Evolutionary conservation across 768 basidiomycete genomes (phyloP).

Genomic region (Podaxis sp.): DNA sequence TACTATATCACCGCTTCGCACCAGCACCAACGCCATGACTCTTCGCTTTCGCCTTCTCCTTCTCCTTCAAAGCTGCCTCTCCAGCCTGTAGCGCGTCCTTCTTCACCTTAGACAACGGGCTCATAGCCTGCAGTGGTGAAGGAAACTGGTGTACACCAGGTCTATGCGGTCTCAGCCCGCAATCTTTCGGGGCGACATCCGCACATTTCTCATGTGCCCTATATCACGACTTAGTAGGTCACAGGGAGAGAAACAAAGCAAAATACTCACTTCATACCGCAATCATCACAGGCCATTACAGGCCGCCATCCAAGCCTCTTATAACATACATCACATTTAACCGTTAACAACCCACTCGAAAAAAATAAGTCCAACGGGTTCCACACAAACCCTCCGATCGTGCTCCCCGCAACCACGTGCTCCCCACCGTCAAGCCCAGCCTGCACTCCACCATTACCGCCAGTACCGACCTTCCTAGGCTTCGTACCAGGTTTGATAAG

Average conservation of each 20-base stretch:
- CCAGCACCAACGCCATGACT: conserved; percentile 18
- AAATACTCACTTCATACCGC: conserved; percentile 64
- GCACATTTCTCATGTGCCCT: conserved; percentile 90
- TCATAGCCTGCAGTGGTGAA: conserved; percentile 31
- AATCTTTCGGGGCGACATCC: conserved; percentile 77
- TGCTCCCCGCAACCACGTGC: conserved; percentile 29
- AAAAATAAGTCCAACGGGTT: conserved; percentile 80
- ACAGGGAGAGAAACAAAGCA: conserved; percentile 5
- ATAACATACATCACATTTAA: conserved; percentile 80
- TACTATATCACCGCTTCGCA: not conserved
- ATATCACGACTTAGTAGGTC: conserved; percentile 13
- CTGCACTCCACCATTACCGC: conserved; percentile 14
- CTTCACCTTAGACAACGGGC: conserved; percentile 41
- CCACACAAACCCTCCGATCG: conserved; percentile 50
- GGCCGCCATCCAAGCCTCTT: conserved; percentile 89
- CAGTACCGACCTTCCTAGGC: conserved; percentile 37
- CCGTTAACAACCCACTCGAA: conserved; percentile 65
- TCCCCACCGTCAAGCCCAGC: conserved; percentile 51
- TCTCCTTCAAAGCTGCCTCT: conserved; percentile 22
- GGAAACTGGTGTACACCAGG: conserved; percentile 3
- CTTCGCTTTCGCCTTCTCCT: conserved; percentile 26
- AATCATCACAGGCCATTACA: conserved; percentile 86
- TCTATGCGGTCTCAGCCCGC: conserved; percentile 47
- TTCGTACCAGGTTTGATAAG: conserved; percentile 78
- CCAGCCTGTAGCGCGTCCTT: conserved; percentile 25